These are phyloP conservation scores for Aspergillus jensenii DNA, from an alignment of 2,329 filamentous ascomycete species.

Conservation along the genomic window DNA sequence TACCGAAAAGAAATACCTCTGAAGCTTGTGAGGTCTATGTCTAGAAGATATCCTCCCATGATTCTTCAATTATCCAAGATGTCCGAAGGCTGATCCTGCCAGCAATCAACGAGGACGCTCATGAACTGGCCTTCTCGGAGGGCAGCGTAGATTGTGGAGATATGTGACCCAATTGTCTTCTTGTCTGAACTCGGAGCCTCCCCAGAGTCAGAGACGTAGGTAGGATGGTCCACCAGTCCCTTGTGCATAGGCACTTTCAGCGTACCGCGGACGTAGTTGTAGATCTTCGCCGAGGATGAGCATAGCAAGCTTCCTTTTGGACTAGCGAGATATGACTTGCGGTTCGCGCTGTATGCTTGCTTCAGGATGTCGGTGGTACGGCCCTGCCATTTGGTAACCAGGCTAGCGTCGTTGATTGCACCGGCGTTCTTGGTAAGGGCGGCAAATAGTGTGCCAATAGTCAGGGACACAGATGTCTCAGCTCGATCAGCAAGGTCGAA, in stretches of 20 bases:
- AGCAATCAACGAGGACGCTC: constrained; percentile 2
- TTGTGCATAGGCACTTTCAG: constrained; percentile 35
- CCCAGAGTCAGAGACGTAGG: constrained; percentile 4
- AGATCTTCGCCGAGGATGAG: constrained; percentile 30
- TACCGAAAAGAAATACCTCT: background rate
- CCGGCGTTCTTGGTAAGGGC: background rate
- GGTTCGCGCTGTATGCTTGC: constrained; percentile 13
- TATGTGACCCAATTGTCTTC: constrained; percentile 24
- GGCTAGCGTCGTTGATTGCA: background rate
- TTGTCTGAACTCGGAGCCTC: background rate
- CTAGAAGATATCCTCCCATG: background rate
- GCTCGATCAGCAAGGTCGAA: constrained; percentile 16
- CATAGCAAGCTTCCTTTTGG: constrained; percentile 27
- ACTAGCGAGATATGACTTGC: constrained; percentile 15
- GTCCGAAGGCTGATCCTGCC: background rate
- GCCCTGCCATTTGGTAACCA: constrained; percentile 6
- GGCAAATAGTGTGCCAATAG: constrained; percentile 8
- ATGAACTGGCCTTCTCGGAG: constrained; percentile 19
- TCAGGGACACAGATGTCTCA: background rate
- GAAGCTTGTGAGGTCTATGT: background rate
- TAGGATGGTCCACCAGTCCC: constrained; percentile 31
- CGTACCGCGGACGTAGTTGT: constrained; percentile 35
- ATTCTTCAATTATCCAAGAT: background rate
- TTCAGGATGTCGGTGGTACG: background rate
- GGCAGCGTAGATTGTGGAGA: constrained; percentile 27